These are phyloP conservation scores for Dinochytrium kinnereticum DNA, from an alignment of 371 early-diverging fungal species.

Conservation along the genomic window DNA sequence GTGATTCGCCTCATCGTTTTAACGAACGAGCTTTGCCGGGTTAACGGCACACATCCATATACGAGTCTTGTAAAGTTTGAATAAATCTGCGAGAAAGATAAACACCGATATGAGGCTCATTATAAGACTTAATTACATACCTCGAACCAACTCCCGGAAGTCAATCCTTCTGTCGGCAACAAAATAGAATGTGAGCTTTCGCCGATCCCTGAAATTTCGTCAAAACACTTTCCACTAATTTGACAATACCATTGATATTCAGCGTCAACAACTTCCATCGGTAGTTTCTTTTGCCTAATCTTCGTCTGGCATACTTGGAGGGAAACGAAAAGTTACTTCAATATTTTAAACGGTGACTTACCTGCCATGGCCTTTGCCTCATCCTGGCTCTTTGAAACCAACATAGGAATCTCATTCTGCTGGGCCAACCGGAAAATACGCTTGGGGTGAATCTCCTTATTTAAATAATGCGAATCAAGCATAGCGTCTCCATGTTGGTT, in stretches of 20 bases:
- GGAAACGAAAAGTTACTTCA: not conserved
- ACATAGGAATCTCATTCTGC: constrained; percentile 72
- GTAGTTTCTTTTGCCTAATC: constrained; percentile 82
- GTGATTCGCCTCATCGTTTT: too few relatives aligned
- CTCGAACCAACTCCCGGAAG: constrained; percentile 96
- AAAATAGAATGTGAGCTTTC: constrained; percentile 95
- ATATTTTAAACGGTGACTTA: too few relatives aligned
- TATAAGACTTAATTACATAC: constrained; percentile 1
- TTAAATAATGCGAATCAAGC: constrained; percentile 44
- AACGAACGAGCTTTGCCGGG: constrained; percentile 37
- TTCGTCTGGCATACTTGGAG: constrained; percentile 77
- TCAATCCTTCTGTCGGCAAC: constrained; percentile 95
- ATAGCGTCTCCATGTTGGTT: constrained; percentile 50
- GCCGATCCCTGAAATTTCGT: constrained; percentile 74
- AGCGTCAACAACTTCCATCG: constrained; percentile 95
- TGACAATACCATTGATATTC: constrained; percentile 98
- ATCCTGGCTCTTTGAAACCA: constrained; percentile 78
- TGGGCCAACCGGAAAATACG: constrained; percentile 86
- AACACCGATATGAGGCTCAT: not conserved
- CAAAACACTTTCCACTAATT: too few relatives aligned
- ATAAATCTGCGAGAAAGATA: too few relatives aligned
- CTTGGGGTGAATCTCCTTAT: constrained; percentile 83
- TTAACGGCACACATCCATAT: constrained; percentile 92
- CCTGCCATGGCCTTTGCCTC: constrained; percentile 82
- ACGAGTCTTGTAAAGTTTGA: constrained; percentile 98